Conservation (phyloP, 2,329 filamentous ascomycete genomes). For the Cyphellophora attinorum region DNA sequence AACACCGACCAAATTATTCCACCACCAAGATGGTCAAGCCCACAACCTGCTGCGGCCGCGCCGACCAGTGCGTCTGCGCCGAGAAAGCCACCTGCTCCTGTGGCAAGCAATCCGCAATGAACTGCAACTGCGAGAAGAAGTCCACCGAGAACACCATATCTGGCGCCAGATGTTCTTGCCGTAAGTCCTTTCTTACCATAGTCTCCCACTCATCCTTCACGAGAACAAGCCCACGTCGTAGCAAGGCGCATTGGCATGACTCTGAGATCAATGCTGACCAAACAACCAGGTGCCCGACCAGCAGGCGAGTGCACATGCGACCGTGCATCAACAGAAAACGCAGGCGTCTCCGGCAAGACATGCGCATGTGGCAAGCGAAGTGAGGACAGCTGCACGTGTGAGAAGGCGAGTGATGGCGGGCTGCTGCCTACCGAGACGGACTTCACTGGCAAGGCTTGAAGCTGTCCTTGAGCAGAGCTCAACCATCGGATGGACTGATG, state of each 20-base stretch:
- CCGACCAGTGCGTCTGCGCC: constrained; percentile 48
- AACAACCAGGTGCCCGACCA: constrained; percentile 61
- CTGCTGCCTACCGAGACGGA: constrained; percentile 68
- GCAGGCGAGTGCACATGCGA: constrained; percentile 76
- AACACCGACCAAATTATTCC: too few relatives aligned
- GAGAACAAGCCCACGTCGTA: too few relatives aligned
- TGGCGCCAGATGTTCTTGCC: constrained; percentile 74
- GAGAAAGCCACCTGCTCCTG: constrained; percentile 68
- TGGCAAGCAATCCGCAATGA: constrained; percentile 74
- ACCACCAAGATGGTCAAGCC: constrained; percentile 36
- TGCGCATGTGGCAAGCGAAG: constrained; percentile 72
- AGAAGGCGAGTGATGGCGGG: constrained; percentile 57
- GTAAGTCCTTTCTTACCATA: constrained; percentile 32
- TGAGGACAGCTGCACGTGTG: constrained; percentile 73
- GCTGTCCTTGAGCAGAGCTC: too few relatives aligned
- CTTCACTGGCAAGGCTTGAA: constrained; percentile 60
- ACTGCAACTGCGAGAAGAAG: constrained; percentile 78
- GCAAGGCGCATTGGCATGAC: too few relatives aligned
- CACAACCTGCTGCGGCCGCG: constrained; percentile 50
- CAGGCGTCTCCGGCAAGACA: constrained; percentile 46
- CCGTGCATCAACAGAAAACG: constrained; percentile 61
- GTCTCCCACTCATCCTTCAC: too few relatives aligned
- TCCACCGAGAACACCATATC: constrained; percentile 61
- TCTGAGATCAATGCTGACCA: too few relatives aligned
- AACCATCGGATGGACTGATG: too few relatives aligned